Conservation (phyloP, 305 asterid species). For the Solanum hybrid region DNA sequence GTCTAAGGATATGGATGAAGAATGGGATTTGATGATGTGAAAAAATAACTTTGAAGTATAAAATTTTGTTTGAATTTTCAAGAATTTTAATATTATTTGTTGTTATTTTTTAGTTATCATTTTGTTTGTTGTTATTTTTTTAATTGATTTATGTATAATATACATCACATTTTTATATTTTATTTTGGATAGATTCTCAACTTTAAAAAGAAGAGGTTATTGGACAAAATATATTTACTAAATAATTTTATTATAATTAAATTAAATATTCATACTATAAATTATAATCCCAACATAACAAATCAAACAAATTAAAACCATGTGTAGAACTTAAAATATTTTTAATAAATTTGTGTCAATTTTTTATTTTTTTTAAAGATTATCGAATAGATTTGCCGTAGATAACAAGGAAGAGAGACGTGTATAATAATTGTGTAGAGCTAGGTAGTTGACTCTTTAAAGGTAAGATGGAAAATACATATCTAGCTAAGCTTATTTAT, state of each 20-base stretch:
- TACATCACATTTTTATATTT: too few species aligned
- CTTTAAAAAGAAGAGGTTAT: background rate
- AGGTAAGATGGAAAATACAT: background rate
- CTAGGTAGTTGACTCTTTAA: slow-evolving; percentile 9
- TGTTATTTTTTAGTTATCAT: background rate
- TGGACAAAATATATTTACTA: background rate
- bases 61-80: background rate
- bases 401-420: background rate
- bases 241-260: background rate
- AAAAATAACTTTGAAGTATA: background rate
- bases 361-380: too few species aligned
- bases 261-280: background rate
- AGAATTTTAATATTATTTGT: background rate
- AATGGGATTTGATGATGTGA: background rate
- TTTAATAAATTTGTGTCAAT: background rate
- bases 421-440: background rate
- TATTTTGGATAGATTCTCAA: background rate
- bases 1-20: background rate
- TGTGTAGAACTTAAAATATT: background rate
- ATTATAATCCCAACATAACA: background rate
- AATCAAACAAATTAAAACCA: background rate
- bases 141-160: too few species aligned
- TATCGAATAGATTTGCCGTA: background rate
- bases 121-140: background rate
- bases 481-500: background rate